Conservation (phyloP, 2,329 filamentous ascomycete species). For the Coleophoma cylindrospora region DNA sequence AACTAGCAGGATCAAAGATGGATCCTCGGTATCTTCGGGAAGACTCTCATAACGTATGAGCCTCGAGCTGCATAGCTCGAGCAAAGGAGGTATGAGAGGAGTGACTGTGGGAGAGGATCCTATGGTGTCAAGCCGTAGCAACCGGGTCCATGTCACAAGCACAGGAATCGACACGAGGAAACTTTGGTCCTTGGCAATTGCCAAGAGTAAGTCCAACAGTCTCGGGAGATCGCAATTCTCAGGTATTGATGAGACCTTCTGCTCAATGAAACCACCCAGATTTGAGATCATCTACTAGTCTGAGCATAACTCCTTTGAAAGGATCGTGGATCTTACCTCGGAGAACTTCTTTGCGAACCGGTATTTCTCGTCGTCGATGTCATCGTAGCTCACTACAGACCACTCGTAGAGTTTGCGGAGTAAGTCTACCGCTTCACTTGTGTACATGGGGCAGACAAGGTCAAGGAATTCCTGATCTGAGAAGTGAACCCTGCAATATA, state of each 20-base stretch:
- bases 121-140: conserved; percentile 69
- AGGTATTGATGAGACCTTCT: conserved; percentile 65
- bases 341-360: conserved; percentile 89
- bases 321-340: conserved; percentile 53
- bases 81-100: conserved; percentile 64
- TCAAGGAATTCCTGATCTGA: conserved; percentile 72
- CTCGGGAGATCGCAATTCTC: conserved; percentile 61
- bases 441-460: conserved; percentile 76
- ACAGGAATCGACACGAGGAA: conserved; percentile 91
- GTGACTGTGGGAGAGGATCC: conserved; percentile 57
- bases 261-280: conserved; percentile 77
- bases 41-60: conserved; percentile 84
- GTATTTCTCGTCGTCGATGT: conserved; percentile 90
- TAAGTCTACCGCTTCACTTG: conserved; percentile 63
- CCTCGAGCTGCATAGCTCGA: conserved; percentile 79
- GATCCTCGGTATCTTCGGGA: conserved; percentile 74
- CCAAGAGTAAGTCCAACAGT: conserved; percentile 75
- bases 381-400: conserved; percentile 72
- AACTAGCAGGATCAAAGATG: conserved; percentile 75
- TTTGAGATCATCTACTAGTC: conserved; percentile 69
- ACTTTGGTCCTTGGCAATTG: conserved; percentile 78
- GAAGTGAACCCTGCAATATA: conserved; percentile 73
- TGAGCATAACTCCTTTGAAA: conserved; percentile 1
- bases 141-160: conserved; percentile 81
- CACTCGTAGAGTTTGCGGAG: conserved; percentile 73